These are phyloP conservation scores for Penicillium cinerascens DNA, from an alignment of 495 filamentous ascomycete species.

Conservation along the genomic window DNA sequence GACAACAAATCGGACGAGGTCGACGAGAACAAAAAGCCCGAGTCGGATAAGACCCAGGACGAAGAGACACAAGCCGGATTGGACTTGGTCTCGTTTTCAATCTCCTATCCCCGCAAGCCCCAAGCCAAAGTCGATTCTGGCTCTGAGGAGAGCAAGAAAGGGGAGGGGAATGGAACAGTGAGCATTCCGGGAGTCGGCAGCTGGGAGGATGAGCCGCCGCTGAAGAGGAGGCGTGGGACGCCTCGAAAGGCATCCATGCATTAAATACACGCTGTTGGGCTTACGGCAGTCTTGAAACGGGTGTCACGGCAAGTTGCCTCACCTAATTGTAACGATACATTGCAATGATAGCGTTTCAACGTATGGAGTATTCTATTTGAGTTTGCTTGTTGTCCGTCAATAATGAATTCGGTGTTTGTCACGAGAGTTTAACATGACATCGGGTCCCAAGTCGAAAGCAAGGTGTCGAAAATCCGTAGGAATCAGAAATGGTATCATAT, in stretches of 20 bases:
- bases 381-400: background rate
- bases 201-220: constrained; percentile 32
- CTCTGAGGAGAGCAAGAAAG: background rate
- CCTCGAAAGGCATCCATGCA: constrained; percentile 19
- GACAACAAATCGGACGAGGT: constrained; percentile 1
- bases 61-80: constrained; percentile 11
- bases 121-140: background rate
- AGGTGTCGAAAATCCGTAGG: no score
- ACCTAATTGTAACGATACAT: background rate
- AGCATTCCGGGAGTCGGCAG: constrained; percentile 18
- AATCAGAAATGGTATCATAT: constrained; percentile 33
- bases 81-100: constrained; percentile 35
- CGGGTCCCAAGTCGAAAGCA: no score
- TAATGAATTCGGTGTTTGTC: background rate
- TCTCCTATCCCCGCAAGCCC: constrained; percentile 31
- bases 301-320: background rate
- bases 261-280: background rate
- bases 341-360: background rate
- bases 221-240: constrained; percentile 32
- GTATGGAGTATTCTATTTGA: background rate
- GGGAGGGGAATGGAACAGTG: constrained; percentile 20
- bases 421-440: no score
- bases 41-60: constrained; percentile 10
- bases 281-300: background rate
- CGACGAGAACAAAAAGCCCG: constrained; percentile 5